These are phyloP conservation scores for Tubosaeta brunneosetosa DNA, from an alignment of 768 basidiomycete genomes.

Conservation along the genomic window DNA sequence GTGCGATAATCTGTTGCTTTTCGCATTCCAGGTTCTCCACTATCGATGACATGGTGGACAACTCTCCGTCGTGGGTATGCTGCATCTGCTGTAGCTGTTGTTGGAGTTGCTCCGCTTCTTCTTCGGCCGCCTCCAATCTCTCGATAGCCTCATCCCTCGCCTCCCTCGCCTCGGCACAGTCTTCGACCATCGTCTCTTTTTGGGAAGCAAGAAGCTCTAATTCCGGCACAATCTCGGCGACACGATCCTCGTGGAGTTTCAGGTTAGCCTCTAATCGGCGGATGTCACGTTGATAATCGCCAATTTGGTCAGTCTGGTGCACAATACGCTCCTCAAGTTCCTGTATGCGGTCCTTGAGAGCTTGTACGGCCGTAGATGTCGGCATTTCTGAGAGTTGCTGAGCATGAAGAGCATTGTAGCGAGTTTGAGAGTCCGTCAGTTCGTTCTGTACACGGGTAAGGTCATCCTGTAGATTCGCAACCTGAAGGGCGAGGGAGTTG, in stretches of 20 bases:
- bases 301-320: conserved; percentile 69
- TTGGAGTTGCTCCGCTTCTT: conserved; percentile 49
- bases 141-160: conserved; percentile 61
- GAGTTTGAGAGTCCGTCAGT: conserved; percentile 50
- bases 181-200: conserved; percentile 80
- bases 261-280: conserved; percentile 71
- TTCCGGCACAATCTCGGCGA: conserved; percentile 65
- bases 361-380: conserved; percentile 46
- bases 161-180: conserved; percentile 74
- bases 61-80: conserved; percentile 30
- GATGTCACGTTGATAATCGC: conserved; percentile 75
- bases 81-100: conserved; percentile 17
- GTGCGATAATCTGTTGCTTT: conserved; percentile 24
- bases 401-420: conserved; percentile 58
- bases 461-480: conserved; percentile 60
- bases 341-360: conserved; percentile 60
- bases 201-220: conserved; percentile 60
- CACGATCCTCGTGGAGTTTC: conserved; percentile 67
- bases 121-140: conserved; percentile 57
- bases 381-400: conserved; percentile 66
- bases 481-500: conserved; percentile 58
- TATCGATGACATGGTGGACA: conserved; percentile 37
- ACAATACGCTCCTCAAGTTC: conserved; percentile 63
- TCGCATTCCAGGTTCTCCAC: conserved; percentile 34
- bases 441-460: conserved; percentile 50